Base-by-base conservation (phyloP, 1,139 yeast genomes). In the Candida buenavistaensis region DNA sequence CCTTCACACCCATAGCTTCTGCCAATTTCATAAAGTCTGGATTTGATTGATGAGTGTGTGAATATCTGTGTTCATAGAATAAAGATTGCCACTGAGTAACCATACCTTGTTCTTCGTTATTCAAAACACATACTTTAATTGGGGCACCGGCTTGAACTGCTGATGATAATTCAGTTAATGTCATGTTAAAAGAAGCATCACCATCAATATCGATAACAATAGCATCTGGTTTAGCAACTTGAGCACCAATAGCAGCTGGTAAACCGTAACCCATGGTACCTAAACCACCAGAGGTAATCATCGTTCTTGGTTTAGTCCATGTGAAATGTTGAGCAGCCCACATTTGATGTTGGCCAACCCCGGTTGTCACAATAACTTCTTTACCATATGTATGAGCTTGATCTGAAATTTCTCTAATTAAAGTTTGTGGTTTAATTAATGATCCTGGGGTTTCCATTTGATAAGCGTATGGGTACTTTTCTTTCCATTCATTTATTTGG, bases 311-410 rank as follows among this genome's bases (percentile, higher is more conserved):
- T 46, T 78, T 68, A 42, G 81, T 83, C 95, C 96, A 90, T 37
- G 89, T 80, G 78, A 84, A 89, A 63, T 89, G 90, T 68, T 92
- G 98, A 28, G 98, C 98, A 28, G 97, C 94, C 97, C 98, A 92
- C 98, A 92, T 92, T 72, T 92, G 98, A 75, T 92, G 98, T 73
- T 92, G 98, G 42, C 98, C 98, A 39, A 92, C 97, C 72, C 98
- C 98, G 30, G 98, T 92, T 38, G 97, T 85, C 50, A 92, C 82
- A 54, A 89, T 80, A 44, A 88, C 90, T 45, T 80, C 87, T 59
- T 79, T 86, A 44, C 79, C 80, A 53, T 80, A 76, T 37, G 71
- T 69, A 36, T 69, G 71, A 25, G 90, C 81, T 52, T 89, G 82
- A 45, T 80, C 75, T 7, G 95, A 80, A 40, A 92, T 75, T 62